Percentiles rank a stretch among this genome's conserved stretches.
Evolutionary conservation across 78 protist genomes (phyloP).

Genomic region (Dictyostelium firmibasis): DNA sequence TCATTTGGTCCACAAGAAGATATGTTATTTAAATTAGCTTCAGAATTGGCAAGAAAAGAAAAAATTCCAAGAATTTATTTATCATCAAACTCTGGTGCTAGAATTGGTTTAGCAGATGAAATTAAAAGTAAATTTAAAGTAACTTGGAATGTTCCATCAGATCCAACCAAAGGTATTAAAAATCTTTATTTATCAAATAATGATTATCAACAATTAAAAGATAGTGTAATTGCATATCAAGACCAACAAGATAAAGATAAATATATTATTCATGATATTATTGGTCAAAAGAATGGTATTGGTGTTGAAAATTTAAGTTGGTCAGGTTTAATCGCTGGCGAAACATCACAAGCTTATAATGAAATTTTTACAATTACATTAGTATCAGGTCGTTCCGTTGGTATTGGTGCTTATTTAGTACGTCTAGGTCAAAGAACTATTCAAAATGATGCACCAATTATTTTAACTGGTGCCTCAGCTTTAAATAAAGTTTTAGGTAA

Average conservation of each 20-base stretch:
- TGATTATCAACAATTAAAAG: constrained; percentile 78
- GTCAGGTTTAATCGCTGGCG: constrained; percentile 98
- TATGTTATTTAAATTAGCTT: constrained; percentile 67
- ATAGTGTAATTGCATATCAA: constrained; percentile 37
- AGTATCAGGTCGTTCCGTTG: constrained; percentile 97
- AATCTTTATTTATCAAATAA: constrained; percentile 92
- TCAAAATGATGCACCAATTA: constrained; percentile 90
- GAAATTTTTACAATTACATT: constrained; percentile 94
- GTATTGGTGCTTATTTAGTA: constrained; percentile 98
- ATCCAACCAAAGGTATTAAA: constrained; percentile 84
- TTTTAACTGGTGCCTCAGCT: constrained; percentile 97
- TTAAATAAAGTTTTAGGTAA: constrained; percentile 96
- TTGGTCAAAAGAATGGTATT: constrained; percentile 92
- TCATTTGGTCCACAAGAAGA: constrained; percentile 94
- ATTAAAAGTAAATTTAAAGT: constrained; percentile 86
- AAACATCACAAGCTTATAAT: constrained; percentile 95
- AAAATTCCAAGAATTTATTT: constrained; percentile 96
- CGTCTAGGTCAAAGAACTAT: constrained; percentile 96
- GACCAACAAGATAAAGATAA: constrained; percentile 37
- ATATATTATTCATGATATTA: constrained; percentile 82
- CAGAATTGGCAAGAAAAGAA: constrained; percentile 90
- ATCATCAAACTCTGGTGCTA: constrained; percentile 97
- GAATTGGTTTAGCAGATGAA: constrained; percentile 97
- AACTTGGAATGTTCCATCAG: constrained; percentile 83
- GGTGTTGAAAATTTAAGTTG: constrained; percentile 98